Evolutionary conservation across 148 eudicot genomes (phyloP), one percentile per base, ranked within the genome.

Genomic region (Rhododendron kiyosumense): DNA sequence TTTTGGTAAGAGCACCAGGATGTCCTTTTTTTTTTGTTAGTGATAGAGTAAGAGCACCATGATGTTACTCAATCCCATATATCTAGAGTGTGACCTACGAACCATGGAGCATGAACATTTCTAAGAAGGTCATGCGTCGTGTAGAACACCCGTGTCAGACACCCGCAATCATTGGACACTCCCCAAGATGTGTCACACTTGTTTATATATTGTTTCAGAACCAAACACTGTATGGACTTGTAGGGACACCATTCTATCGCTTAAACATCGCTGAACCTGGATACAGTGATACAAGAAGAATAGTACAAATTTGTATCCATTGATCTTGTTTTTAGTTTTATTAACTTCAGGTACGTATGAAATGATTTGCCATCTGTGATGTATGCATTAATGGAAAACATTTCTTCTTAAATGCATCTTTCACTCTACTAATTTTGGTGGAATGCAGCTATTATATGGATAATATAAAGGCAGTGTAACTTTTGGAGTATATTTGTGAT

Each of bases 1-100:
- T 94, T 77, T 87, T 95, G 97, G 99, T 96, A 88, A 91, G 94
- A 34, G 79, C 6, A 30, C 80, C 20, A 48, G 79, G 54, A 48
- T 51, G 10, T 51, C 10, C 2, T 0, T 59, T 22, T 20, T 20
- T 17, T 17, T 15, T 4, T 54, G 0, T n/a, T n/a, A n/a, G n/a
- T 17, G 22, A 54, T 54, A 17, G 22, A 20, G 22, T 20, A 20
- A 92, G 94, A 34, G 79, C 10, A 30, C 71, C 14, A 28, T 86
- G 54, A 59, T 54, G 43, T 20, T 32, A 38, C 26, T 69, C 38
- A 34, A 38, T 26, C n/a, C 49, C 32, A 51, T 14, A 28, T 49
- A 12, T 80, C 61, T 51, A 48, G 63, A 80, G 63, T 54, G 3
- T 49, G 41, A 51, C 63, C 24, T 46, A 32, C 20, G 41, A 71